phyloP scores from a whole-genome alignment of 352 stramenopile genomes.

The Ophiocytium majus region DNA sequence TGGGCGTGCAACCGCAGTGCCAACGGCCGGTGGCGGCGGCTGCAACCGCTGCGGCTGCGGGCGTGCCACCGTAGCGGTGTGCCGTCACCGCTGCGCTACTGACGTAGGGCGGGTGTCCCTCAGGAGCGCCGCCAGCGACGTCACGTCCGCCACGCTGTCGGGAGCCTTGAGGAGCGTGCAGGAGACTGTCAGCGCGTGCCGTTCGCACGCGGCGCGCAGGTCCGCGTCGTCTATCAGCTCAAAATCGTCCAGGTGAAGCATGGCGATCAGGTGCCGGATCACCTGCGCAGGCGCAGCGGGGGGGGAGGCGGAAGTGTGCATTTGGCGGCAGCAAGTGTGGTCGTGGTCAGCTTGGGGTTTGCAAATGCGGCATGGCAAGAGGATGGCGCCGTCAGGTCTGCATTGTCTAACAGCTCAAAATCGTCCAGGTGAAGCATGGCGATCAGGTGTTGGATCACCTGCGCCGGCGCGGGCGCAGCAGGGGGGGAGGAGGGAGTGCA shows the following conservation, averaged over 20 bases:
- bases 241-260: conserved; percentile 63
- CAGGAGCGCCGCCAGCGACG: too few relatives aligned
- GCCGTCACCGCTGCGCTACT: too few relatives aligned
- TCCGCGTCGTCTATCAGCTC: conserved; percentile 59
- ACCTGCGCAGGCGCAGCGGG: conserved; percentile 32
- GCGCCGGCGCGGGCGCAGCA: not conserved
- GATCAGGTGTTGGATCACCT: not conserved
- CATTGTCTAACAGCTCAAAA: too few relatives aligned
- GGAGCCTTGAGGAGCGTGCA: conserved; percentile 34
- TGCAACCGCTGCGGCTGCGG: too few relatives aligned
- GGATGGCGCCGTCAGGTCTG: not conserved
- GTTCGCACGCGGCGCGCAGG: conserved; percentile 57
- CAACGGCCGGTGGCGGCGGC: too few relatives aligned
- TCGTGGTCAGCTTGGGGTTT: not conserved
- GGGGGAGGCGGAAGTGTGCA: not conserved
- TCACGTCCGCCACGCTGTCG: not conserved
- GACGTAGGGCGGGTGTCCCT: too few relatives aligned
- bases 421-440: too few relatives aligned
- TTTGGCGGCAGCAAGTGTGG: not conserved
- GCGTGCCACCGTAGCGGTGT: too few relatives aligned
- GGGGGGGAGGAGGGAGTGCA: too few relatives aligned
- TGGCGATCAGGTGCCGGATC: conserved; percentile 63
- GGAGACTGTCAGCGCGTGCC: conserved; percentile 56
- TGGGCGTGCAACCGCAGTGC: too few relatives aligned
- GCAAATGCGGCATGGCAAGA: not conserved